Evolutionary conservation across 2,329 filamentous ascomycete genomes (phyloP).

Genomic region (Pseudogymnoascus sp.): DNA sequence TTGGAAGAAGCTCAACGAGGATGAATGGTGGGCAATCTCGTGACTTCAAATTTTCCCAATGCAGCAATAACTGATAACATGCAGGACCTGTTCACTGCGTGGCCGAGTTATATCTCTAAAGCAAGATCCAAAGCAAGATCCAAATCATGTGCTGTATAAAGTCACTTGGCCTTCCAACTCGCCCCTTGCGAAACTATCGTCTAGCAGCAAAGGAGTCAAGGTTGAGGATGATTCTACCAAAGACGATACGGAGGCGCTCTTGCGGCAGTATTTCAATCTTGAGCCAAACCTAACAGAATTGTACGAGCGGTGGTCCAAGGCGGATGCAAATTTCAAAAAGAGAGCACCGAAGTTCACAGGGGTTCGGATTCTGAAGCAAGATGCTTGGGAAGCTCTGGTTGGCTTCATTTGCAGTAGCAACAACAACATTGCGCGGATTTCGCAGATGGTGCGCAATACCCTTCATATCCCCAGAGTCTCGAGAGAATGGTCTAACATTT

Average conservation of each 20-base stretch:
- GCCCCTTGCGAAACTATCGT: conserved; percentile 35
- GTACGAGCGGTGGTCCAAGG: conserved; percentile 80
- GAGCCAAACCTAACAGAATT: conserved; percentile 66
- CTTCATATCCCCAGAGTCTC: not conserved
- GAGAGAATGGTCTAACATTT: not conserved
- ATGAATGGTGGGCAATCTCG: conserved; percentile 62
- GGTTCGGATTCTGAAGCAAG: conserved; percentile 86
- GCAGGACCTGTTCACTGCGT: conserved; percentile 72
- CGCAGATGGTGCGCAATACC: conserved; percentile 66
- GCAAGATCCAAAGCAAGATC: conserved; percentile 78
- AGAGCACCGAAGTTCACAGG: conserved; percentile 84
- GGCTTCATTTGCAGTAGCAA: conserved; percentile 98
- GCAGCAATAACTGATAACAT: conserved; percentile 21
- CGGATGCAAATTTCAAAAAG: conserved; percentile 82
- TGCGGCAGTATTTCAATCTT: conserved; percentile 84
- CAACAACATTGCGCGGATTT: conserved; percentile 94
- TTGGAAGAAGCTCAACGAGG: conserved; percentile 77
- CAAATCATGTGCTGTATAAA: conserved; percentile 71
- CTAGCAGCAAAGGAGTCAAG: conserved; percentile 19
- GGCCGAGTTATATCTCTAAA: conserved; percentile 79
- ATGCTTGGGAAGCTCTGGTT: conserved; percentile 90
- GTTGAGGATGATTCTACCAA: conserved; percentile 25
- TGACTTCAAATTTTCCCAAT: conserved; percentile 9
- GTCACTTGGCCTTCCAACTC: conserved; percentile 50
- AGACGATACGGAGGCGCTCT: conserved; percentile 67